Conservation (phyloP, 805 yeast species). For the Suhomyces kilbournensis region DNA sequence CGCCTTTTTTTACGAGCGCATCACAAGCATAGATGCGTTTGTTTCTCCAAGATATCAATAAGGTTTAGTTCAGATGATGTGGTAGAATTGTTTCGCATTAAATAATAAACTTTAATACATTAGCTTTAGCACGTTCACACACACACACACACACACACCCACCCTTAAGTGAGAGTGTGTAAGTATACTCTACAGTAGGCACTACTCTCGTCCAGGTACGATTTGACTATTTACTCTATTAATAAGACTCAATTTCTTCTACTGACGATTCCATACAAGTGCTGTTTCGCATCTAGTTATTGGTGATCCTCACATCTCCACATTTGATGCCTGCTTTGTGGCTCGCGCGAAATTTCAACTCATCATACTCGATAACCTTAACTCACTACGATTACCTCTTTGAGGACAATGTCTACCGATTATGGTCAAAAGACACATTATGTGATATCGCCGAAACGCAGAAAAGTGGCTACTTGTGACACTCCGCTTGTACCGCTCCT, state of each 20-base stretch:
- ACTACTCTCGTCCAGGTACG: too few relatives aligned
- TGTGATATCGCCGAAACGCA: slow-evolving; percentile 15
- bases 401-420: slow-evolving; percentile 1
- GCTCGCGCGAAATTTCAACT: neutral
- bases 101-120: too few relatives aligned
- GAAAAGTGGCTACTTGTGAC: neutral
- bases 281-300: neutral
- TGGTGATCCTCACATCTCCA: neutral
- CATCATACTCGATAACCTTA: too few relatives aligned
- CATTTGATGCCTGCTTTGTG: neutral
- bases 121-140: neutral
- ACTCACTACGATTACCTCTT: too few relatives aligned
- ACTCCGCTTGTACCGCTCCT: slow-evolving; percentile 23
- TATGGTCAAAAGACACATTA: slow-evolving; percentile 35
- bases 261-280: neutral
- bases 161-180: neutral
- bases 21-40: neutral
- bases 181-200: neutral
- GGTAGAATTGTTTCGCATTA: neutral
- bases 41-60: neutral
- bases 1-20: neutral
- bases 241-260: too few relatives aligned
- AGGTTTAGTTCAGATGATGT: neutral
- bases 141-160: neutral
- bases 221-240: too few relatives aligned